Base-by-base conservation (phyloP, 768 basidiomycete genomes). In the Kwoniella dejecticola region DNA sequence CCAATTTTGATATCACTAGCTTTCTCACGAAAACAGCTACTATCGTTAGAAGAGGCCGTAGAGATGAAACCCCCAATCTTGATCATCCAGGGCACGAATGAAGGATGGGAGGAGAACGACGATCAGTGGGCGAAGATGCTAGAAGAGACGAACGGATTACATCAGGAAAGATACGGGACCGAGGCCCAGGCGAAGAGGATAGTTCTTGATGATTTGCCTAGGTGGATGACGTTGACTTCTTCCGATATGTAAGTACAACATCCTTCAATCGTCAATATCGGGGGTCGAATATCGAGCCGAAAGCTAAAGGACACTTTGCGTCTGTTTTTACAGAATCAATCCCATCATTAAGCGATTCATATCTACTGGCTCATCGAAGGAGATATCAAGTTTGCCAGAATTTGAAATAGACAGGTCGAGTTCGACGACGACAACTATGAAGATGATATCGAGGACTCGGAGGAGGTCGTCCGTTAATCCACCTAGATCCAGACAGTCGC, bases 201-300 rank as follows among this genome's bases (percentile, higher is more conserved):
- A 4, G 46, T 57, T 23, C 27, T 62, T 27, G 46, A 48, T 27
- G 46, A 46, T 36, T 26, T 55, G 23, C 31, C 60, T 11, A 54
- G 54, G 17, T 62, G 60, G 60, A 62, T 62, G 60, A 56, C 53
- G 4, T 46, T 62, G 24, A 62, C 60, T 27, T 33, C 12, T 17
- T 36, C 60, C 17, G 36, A 55, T 30, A 26, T 44, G 60, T 62
- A 29, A 47, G 60, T 62, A 8, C 23, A 21, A n/a, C n/a, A 0
- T 11, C 31, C n/a, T n/a, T n/a, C n/a, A n/a, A n/a, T n/a, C n/a
- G n/a, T n/a, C n/a, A n/a, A n/a, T n/a, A n/a, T n/a, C n/a, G n/a
- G n/a, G n/a, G n/a, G n/a, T n/a, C n/a, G n/a, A n/a, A n/a, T n/a
- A n/a, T n/a, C n/a, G n/a, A n/a, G n/a, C n/a, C n/a, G n/a, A n/a